Evolutionary conservation across 2,329 filamentous ascomycete genomes (phyloP).

Genomic region (Tricladium varicosporioides): DNA sequence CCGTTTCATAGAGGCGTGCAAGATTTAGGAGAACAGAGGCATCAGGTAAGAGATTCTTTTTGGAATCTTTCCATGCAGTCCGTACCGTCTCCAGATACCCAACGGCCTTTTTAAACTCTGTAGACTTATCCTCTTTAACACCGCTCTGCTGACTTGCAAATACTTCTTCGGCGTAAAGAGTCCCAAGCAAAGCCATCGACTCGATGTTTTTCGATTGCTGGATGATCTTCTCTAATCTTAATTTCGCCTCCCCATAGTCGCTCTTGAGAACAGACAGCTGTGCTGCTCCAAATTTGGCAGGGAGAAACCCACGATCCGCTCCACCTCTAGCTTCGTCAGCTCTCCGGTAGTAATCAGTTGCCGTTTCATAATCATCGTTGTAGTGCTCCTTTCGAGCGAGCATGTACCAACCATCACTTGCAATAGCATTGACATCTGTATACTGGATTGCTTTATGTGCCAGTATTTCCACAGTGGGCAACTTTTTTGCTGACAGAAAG

Average conservation of each 20-base stretch:
- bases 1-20: slow-evolving; percentile 83
- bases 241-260: slow-evolving; percentile 88
- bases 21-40: slow-evolving; percentile 88
- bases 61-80: slow-evolving; percentile 87
- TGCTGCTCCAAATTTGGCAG: slow-evolving; percentile 90
- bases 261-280: slow-evolving; percentile 83
- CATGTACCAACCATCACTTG: slow-evolving; percentile 96
- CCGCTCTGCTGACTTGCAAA: slow-evolving; percentile 73
- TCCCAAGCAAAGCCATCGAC: slow-evolving; percentile 87
- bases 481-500: slow-evolving; percentile 79
- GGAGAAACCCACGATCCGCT: slow-evolving; percentile 84
- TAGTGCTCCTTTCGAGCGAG: slow-evolving; percentile 90
- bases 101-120: slow-evolving; percentile 84
- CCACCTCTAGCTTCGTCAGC: slow-evolving; percentile 91
- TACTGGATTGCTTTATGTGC: slow-evolving; percentile 92
- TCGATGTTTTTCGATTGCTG: slow-evolving; percentile 82
- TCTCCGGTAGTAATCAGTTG: slow-evolving; percentile 82
- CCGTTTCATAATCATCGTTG: slow-evolving; percentile 69
- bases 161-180: slow-evolving; percentile 90
- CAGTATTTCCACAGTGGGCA: slow-evolving; percentile 78
- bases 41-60: slow-evolving; percentile 78
- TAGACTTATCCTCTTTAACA: slow-evolving; percentile 81
- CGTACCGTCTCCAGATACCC: slow-evolving; percentile 81
- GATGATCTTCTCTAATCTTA: slow-evolving; percentile 90
- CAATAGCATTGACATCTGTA: slow-evolving; percentile 94